A percentile compares a stretch with the other conserved stretches of the same genome.
phyloP scores from a whole-genome alignment of 2,329 filamentous ascomycete species.

The Metarhizium anisopliae region DNA sequence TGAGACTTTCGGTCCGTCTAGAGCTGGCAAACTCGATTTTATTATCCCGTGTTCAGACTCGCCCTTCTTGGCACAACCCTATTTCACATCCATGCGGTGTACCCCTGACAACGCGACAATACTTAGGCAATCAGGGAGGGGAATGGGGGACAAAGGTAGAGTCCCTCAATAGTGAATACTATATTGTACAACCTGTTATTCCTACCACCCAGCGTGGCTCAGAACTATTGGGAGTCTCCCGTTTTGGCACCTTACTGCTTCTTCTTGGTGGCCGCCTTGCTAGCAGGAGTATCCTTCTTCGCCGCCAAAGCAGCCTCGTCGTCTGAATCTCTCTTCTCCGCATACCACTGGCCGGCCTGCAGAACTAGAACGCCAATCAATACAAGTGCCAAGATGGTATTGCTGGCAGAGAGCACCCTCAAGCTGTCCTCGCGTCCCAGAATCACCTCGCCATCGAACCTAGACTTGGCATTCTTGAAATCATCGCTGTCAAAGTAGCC shows the following conservation, averaged over 20 bases:
- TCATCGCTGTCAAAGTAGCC: conserved; percentile 50
- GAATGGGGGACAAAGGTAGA: too few species aligned
- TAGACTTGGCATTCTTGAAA: conserved; percentile 28
- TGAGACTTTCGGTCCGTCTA: neutral
- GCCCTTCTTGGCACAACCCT: neutral
- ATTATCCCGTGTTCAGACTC: neutral
- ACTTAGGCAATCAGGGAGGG: neutral
- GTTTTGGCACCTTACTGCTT: conserved; percentile 21
- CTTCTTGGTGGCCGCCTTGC: conserved; percentile 25
- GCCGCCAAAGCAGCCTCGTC: conserved; percentile 59
- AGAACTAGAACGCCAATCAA: conserved; percentile 84
- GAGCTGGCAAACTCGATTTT: neutral
- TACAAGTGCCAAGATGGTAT: conserved; percentile 91
- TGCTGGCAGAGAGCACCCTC: conserved; percentile 84
- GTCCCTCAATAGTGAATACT: neutral
- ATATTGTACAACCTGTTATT: neutral
- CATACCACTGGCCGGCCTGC: conserved; percentile 98
- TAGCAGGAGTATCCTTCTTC: conserved; percentile 17
- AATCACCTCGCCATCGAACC: conserved; percentile 51
- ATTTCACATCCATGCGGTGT: neutral
- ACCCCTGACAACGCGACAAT: neutral
- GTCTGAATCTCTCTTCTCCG: conserved; percentile 82
- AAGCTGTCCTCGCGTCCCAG: conserved; percentile 82
- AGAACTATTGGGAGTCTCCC: neutral
- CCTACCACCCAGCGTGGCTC: neutral